Percentiles rank a stretch among this genome's conserved stretches.
phyloP scores from a whole-genome alignment of 2,329 filamentous ascomycete genomes.

The Thielaviopsis ethacetica region DNA sequence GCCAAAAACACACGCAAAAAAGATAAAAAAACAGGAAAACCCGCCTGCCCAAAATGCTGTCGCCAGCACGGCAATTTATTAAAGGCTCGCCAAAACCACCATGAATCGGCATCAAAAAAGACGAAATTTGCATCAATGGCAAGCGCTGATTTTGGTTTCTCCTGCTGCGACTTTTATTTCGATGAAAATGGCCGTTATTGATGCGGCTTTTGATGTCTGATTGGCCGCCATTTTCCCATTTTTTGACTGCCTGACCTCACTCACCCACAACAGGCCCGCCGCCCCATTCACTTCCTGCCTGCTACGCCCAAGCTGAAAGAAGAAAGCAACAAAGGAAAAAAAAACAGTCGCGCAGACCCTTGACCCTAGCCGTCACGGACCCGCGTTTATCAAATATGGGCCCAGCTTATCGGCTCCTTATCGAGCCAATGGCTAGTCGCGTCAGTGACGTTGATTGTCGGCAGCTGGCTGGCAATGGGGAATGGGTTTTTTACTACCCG shows the following conservation, averaged over 20 bases:
- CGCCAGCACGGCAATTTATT: background rate
- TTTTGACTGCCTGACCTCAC: no score
- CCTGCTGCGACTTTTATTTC: background rate
- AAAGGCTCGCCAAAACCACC: background rate
- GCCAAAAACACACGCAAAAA: constrained; percentile 7
- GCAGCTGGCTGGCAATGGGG: constrained; percentile 1
- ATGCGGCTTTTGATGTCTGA: background rate
- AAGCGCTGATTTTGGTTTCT: background rate
- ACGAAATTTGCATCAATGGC: background rate
- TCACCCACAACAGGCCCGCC: no score
- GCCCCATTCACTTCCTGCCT: background rate
- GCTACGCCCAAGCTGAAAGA: background rate
- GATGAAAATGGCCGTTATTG: background rate
- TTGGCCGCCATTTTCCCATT: background rate
- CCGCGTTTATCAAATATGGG: constrained; percentile 2
- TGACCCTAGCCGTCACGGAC: constrained; percentile 7
- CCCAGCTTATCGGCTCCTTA: constrained; percentile 4
- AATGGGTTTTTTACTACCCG: background rate
- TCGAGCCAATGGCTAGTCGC: constrained; percentile 5
- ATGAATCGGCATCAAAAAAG: background rate
- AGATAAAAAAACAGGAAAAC: constrained; percentile 1
- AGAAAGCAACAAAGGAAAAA: no score
- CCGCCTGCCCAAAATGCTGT: background rate
- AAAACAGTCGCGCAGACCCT: constrained; percentile 6
- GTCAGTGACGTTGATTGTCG: constrained; percentile 10